These are phyloP conservation scores for Coniferiporia weirii DNA, from an alignment of 1,284 basidiomycete species.

Conservation along the genomic window DNA sequence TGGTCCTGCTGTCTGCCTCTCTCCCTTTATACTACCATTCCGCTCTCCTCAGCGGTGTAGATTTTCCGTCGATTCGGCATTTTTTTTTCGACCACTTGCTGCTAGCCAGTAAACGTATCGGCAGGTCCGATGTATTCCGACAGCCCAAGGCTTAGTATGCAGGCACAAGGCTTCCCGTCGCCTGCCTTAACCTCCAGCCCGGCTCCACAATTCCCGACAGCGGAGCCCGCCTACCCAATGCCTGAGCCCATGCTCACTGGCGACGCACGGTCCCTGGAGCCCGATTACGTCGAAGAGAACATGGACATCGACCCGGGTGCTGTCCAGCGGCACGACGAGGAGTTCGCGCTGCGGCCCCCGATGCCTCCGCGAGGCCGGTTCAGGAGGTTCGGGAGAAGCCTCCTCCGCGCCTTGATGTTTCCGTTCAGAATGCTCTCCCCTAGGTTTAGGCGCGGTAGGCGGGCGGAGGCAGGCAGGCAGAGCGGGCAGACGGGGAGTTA, in stretches of 20 bases:
- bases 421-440: neutral
- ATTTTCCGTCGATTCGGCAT: neutral
- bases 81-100: neutral
- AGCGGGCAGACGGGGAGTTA: neutral
- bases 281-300: conserved; percentile 1
- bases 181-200: neutral
- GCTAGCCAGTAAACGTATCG: neutral
- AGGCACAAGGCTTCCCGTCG: neutral
- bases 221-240: neutral
- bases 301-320: neutral
- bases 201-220: neutral
- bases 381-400: neutral
- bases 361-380: neutral
- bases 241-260: neutral
- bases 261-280: neutral
- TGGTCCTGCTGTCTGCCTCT: neutral
- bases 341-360: neutral
- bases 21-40: neutral
- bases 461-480: neutral
- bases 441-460: neutral
- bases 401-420: neutral
- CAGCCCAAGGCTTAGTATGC: neutral
- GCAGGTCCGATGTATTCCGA: neutral
- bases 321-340: neutral
- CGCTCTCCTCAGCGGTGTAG: neutral